phyloP scores from a whole-genome alignment of 179 eudicot genomes.

The Amaranthus tricolor region DNA sequence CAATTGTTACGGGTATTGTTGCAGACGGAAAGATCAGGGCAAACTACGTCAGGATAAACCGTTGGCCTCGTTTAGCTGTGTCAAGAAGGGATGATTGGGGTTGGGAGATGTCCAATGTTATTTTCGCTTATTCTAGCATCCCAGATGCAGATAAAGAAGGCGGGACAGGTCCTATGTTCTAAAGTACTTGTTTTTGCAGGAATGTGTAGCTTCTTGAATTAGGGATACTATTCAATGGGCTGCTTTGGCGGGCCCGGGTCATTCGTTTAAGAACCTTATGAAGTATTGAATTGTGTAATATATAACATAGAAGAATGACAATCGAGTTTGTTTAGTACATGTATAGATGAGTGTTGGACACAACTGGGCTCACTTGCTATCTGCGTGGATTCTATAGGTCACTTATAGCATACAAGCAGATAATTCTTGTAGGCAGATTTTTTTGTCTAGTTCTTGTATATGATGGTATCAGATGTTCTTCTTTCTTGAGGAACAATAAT shows the following conservation, averaged over 20 bases:
- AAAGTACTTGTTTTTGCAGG: not conserved
- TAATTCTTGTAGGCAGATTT: not conserved
- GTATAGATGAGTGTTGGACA: too few relatives aligned
- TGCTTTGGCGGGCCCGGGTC: too few relatives aligned
- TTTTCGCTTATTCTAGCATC: conserved; percentile 59
- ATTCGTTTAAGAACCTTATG: too few relatives aligned
- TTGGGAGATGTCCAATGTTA: conserved; percentile 70
- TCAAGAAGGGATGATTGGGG: conserved; percentile 79
- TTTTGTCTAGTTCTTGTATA: too few relatives aligned
- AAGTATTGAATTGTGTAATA: too few relatives aligned
- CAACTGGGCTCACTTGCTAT: too few relatives aligned
- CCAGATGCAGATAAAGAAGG: conserved; percentile 66
- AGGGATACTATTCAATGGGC: not conserved
- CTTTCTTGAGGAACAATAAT: not conserved
- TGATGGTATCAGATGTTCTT: not conserved
- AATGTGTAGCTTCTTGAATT: not conserved
- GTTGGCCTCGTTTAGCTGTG: conserved; percentile 64
- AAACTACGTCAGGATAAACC: conserved; percentile 80
- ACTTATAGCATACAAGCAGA: not conserved
- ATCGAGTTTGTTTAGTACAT: too few relatives aligned
- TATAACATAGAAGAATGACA: too few relatives aligned
- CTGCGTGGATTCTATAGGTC: not conserved
- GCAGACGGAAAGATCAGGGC: conserved; percentile 53
- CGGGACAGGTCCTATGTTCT: conserved; percentile 62
- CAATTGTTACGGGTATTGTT: conserved; percentile 49